Evolutionary conservation across 345 rosid genomes (phyloP), one percentile per base, ranked within the genome.

Genomic region (Dimocarpus longan): DNA sequence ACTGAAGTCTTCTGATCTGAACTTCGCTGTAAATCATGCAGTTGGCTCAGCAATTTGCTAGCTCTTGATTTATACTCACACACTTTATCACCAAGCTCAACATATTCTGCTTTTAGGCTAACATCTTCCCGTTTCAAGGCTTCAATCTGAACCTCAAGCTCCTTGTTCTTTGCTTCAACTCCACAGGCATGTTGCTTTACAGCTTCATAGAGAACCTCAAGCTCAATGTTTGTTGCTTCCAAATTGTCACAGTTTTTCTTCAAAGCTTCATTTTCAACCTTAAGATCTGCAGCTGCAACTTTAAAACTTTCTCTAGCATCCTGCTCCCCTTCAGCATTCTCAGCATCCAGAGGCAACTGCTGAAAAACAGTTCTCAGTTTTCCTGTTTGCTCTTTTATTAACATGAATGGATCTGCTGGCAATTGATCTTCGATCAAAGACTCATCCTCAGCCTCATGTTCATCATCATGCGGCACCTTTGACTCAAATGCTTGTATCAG

Each of bases 401-500:
- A 85, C 21, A 76, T 72, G 84, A 82, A 89, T 52, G 71, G 82
- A 85, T 92, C 90, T 66, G 80, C 76, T 1, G 79, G 76, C 43
- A 87, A 84, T 75, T 56, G 84, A 75, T 82, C 84, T 76, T 81
- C 91, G 10, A 74, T 76, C 66, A 73, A 50, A 70, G 76, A 78
- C 68, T 50, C 67, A 13, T 80, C 87, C 81, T 84, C 91, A 74
- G 82, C 83, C 78, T 84, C 91, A 3, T 78, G 83, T 72, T 32
- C 37, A 32, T 93, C 97, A 70, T 90, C 91, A 50, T 46, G 48
- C 28, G 88, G 93, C 78, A 74, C 66, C 88, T 88, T 92, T 48
- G 90, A 86, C 90, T 95, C 98, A 46, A 93, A 95, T 64, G 97
- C 92, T 76, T 88, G 90, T 86, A 95, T 93, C 83, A 95, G 76